These are phyloP conservation scores for Mercurialis annua DNA, from an alignment of 345 rosid genomes.

Conservation along the genomic window DNA sequence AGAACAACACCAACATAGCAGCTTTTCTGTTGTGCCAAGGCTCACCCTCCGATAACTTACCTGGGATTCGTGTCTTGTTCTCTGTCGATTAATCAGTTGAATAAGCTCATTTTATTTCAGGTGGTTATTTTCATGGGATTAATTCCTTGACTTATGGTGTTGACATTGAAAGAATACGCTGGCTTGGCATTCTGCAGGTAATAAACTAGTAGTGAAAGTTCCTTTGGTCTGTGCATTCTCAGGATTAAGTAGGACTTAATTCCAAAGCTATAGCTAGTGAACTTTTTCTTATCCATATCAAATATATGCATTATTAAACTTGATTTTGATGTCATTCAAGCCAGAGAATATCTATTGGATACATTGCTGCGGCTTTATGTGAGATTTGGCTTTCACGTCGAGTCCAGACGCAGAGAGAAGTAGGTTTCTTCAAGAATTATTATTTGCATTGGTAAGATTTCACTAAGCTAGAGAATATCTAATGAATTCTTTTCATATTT, in stretches of 20 bases:
- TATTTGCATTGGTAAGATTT: constrained; percentile 39
- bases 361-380: constrained; percentile 39
- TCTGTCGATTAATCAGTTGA: not conserved
- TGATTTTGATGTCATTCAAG: constrained; percentile 22
- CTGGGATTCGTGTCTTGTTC: not conserved
- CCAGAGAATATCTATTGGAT: constrained; percentile 52
- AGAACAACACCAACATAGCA: no score
- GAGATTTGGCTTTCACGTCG: constrained; percentile 44
- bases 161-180: constrained; percentile 42
- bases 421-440: constrained; percentile 28
- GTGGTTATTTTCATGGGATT: constrained; percentile 47
- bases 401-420: constrained; percentile 16
- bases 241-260: not conserved
- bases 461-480: no score
- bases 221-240: not conserved
- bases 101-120: constrained; percentile 22
- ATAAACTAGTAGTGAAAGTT: not conserved
- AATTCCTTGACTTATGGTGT: constrained; percentile 44
- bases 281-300: not conserved
- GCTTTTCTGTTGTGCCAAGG: no score
- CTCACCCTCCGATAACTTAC: no score
- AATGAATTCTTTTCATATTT: not conserved
- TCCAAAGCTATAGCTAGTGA: not conserved
- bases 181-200: constrained; percentile 54
- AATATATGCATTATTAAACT: constrained; percentile 7